Evolutionary conservation across 306 rosid species (phyloP).

Genomic region (Lathyrus oleraceus): DNA sequence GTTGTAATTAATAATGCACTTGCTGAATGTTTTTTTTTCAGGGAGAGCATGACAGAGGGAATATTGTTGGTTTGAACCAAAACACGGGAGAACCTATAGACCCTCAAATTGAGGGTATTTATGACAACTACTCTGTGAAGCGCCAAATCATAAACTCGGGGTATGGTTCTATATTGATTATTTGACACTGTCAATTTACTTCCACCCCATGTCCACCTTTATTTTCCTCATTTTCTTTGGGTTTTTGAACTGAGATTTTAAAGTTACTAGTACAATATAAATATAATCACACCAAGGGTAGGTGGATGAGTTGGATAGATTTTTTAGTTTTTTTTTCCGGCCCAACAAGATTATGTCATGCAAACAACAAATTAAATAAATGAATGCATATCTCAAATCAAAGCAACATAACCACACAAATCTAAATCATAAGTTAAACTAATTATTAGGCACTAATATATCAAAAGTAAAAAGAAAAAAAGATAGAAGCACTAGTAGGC

Average conservation of each 20-base stretch:
- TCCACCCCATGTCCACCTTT: background rate
- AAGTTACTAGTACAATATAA: background rate
- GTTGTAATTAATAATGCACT: background rate
- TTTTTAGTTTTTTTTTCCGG: background rate
- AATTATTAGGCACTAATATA: too few relatives aligned
- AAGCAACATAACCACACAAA: background rate
- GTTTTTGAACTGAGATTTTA: background rate
- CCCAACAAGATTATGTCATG: background rate
- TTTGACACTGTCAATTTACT: background rate
- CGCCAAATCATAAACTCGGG: conserved; percentile 94
- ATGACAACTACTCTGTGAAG: conserved; percentile 92
- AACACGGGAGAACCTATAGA: conserved; percentile 89
- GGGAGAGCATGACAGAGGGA: conserved; percentile 94
- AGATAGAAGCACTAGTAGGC: too few relatives aligned
- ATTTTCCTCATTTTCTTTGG: background rate
- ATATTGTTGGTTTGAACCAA: conserved; percentile 76
- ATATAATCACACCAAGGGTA: background rate
- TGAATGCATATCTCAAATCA: background rate
- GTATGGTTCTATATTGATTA: conserved; percentile 43
- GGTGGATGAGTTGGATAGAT: background rate
- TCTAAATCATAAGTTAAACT: background rate
- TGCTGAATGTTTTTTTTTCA: conserved; percentile 46
- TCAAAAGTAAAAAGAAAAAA: too few relatives aligned
- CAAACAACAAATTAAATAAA: background rate
- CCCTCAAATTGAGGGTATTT: conserved; percentile 96